phyloP scores from a whole-genome alignment of 176 grass and related monocot genomes.

The Ensete ventricosum region DNA sequence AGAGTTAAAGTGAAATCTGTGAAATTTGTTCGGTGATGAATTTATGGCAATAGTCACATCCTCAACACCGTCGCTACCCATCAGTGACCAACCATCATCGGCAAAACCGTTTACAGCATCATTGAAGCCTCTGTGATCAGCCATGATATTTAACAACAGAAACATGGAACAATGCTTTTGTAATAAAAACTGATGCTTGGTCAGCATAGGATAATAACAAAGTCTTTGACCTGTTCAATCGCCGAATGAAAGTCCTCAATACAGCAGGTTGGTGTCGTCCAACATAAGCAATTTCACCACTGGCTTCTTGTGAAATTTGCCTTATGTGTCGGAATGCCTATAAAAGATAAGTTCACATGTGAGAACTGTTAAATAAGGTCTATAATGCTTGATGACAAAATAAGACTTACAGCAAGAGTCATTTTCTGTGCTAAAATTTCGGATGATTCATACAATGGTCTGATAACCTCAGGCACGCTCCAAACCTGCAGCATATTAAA shows the following conservation, averaged over 20 bases:
- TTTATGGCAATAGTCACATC: constrained; percentile 9
- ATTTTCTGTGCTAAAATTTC: constrained; percentile 88
- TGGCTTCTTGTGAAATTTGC: constrained; percentile 75
- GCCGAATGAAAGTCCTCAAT: constrained; percentile 68
- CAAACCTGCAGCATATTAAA: constrained; percentile 37
- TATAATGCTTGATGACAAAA: neutral
- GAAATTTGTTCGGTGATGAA: constrained; percentile 4
- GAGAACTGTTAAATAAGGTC: neutral
- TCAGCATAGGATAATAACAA: neutral
- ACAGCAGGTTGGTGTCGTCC: constrained; percentile 75
- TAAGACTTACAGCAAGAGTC: constrained; percentile 64
- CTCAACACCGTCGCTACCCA: constrained; percentile 6
- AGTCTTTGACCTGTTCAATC: constrained; percentile 57
- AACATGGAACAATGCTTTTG: too few relatives aligned
- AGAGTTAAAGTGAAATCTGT: constrained; percentile 1
- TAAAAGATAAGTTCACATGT: neutral
- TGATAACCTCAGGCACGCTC: constrained; percentile 79
- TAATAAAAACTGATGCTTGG: too few relatives aligned
- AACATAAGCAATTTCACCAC: constrained; percentile 72
- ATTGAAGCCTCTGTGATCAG: constrained; percentile 6
- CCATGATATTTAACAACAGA: neutral
- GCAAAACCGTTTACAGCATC: constrained; percentile 8
- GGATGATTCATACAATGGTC: constrained; percentile 86
- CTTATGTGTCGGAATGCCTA: constrained; percentile 79
- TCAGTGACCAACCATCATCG: constrained; percentile 10